These are phyloP conservation scores for Arthrobotrys iridis DNA, from an alignment of 2,329 filamentous ascomycete species.

Conservation along the genomic window DNA sequence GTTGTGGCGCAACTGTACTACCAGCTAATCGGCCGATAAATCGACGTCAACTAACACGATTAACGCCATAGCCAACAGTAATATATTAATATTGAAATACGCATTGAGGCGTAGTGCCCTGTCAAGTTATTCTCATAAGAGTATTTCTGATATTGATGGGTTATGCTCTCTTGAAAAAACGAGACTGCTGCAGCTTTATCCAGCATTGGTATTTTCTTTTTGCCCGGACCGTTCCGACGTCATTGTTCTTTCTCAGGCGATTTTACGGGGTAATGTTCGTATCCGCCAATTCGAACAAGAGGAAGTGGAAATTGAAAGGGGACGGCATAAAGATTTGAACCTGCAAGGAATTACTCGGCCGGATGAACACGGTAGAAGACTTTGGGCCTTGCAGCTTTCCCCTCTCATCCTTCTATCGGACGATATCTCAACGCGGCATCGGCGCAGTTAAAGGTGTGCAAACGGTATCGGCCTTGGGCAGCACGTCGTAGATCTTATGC, in stretches of 20 bases:
- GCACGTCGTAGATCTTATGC: not conserved
- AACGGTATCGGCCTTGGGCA: not conserved
- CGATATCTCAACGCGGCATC: not conserved
- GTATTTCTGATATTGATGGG: too few relatives aligned
- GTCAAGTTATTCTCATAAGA: too few relatives aligned
- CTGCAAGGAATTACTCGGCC: not conserved
- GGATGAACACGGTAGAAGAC: not conserved
- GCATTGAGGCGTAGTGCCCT: not conserved
- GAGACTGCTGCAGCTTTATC: conserved; percentile 7
- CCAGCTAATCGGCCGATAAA: not conserved
- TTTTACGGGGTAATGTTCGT: not conserved
- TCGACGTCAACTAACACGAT: too few relatives aligned
- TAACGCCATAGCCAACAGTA: too few relatives aligned
- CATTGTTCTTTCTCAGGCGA: not conserved
- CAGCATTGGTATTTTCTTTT: not conserved
- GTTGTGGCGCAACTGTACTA: not conserved
- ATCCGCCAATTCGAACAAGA: not conserved
- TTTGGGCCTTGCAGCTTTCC: not conserved
- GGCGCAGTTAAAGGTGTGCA: not conserved
- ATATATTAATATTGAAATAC: too few relatives aligned
- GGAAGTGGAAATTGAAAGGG: not conserved
- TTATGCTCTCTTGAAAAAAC: not conserved
- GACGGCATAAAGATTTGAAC: not conserved
- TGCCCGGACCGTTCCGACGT: not conserved
- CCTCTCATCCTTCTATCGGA: not conserved